Conservation (phyloP, 1,284 basidiomycete genomes). For the Cutaneotrichosporon sp. region DNA sequence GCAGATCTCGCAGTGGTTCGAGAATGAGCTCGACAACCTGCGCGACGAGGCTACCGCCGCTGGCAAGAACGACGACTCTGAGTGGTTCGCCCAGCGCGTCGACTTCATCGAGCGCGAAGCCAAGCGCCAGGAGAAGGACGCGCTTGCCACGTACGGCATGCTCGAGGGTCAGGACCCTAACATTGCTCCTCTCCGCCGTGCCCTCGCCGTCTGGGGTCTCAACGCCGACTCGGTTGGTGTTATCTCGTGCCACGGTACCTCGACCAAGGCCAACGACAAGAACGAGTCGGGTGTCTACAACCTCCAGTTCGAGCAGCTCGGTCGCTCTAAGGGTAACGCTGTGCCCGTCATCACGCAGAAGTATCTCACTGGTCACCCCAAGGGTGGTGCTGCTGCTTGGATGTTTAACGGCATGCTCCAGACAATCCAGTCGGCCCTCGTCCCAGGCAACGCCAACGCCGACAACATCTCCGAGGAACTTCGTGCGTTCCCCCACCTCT, state of each 20-base stretch:
- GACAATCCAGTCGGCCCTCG: conserved; percentile 73
- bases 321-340: conserved; percentile 86
- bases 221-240: conserved; percentile 79
- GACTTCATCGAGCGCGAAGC: conserved; percentile 85
- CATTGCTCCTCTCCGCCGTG: conserved; percentile 84
- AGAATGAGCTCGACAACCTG: conserved; percentile 77
- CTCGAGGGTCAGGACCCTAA: conserved; percentile 79
- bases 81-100: conserved; percentile 67
- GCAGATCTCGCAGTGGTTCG: conserved; percentile 89
- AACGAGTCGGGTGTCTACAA: conserved; percentile 98
- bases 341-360: conserved; percentile 97
- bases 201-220: conserved; percentile 93
- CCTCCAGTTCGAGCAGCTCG: conserved; percentile 80
- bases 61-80: conserved; percentile 56
- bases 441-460: conserved; percentile 96
- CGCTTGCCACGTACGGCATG: conserved; percentile 86
- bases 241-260: conserved; percentile 63
- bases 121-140: conserved; percentile 81
- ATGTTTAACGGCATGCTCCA: conserved; percentile 92
- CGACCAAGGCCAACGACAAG: conserved; percentile 95
- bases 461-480: conserved; percentile 94
- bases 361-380: conserved; percentile 90
- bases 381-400: conserved; percentile 97
- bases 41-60: conserved; percentile 65
- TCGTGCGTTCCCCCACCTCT: conserved; percentile 79